Conservation (phyloP, 495 filamentous ascomycete species). For the Lindgomyces ingoldianus region DNA sequence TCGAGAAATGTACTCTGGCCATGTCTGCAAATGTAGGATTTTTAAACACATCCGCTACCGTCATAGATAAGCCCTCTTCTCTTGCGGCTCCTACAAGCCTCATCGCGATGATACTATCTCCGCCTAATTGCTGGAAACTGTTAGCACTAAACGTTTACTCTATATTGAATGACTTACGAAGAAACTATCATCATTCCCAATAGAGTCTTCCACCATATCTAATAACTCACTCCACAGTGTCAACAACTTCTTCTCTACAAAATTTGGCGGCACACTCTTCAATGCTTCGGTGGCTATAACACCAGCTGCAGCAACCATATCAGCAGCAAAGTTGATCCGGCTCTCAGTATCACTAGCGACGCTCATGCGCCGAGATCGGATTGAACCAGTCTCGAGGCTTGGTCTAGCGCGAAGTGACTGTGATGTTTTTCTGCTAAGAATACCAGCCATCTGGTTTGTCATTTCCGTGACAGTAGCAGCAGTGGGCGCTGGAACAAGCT, state of each 20-base stretch:
- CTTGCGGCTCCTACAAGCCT: constrained; percentile 26
- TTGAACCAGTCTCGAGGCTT: constrained; percentile 19
- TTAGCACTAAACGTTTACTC: not conserved
- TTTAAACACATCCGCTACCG: constrained; percentile 33
- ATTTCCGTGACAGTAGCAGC: constrained; percentile 15
- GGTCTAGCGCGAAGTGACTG: constrained; percentile 22
- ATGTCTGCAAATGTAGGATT: constrained; percentile 29
- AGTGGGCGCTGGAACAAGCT: not conserved
- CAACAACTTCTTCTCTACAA: constrained; percentile 34
- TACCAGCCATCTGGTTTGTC: constrained; percentile 26
- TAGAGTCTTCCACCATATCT: constrained; percentile 33
- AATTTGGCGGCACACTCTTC: constrained; percentile 28
- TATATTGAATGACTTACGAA: constrained; percentile 13
- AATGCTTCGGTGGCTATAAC: constrained; percentile 30
- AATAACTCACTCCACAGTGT: constrained; percentile 30
- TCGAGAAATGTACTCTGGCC: constrained; percentile 19
- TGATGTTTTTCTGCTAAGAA: constrained; percentile 21
- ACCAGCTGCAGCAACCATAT: constrained; percentile 32
- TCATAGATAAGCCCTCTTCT: constrained; percentile 33
- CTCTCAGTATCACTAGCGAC: constrained; percentile 25
- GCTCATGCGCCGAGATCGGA: constrained; percentile 22
- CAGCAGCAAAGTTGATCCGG: constrained; percentile 26
- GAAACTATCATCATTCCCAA: constrained; percentile 28
- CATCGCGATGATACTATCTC: constrained; percentile 35
- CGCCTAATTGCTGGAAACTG: constrained; percentile 23